These are phyloP conservation scores for Passalora sequoiae DNA, from an alignment of 2,329 filamentous ascomycete genomes.

Conservation along the genomic window DNA sequence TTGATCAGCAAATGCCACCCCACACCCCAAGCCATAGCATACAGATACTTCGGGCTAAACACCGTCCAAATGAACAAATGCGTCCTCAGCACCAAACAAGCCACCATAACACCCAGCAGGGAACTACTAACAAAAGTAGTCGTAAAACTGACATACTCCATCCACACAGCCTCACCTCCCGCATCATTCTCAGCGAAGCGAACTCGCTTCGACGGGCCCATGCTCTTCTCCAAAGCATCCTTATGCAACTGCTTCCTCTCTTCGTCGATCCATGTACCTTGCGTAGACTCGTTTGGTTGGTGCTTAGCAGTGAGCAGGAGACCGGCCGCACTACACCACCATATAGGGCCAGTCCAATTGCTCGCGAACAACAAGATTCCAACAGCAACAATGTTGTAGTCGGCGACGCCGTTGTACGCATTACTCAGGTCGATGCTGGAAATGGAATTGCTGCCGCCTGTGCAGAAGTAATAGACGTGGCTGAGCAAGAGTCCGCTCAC, in stretches of 20 bases:
- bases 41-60: conserved; percentile 94
- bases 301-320: conserved; percentile 34
- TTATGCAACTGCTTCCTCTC: conserved; percentile 28
- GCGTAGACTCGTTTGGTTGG: background rate
- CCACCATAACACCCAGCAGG: conserved; percentile 73
- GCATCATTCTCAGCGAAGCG: background rate
- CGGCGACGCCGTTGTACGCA: conserved; percentile 85
- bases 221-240: conserved; percentile 18
- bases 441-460: conserved; percentile 89
- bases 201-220: conserved; percentile 13
- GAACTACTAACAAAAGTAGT: conserved; percentile 66
- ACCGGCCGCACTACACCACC: conserved; percentile 68
- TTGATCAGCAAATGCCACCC: conserved; percentile 74
- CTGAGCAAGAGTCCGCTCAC: conserved; percentile 71
- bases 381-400: conserved; percentile 75
- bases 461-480: conserved; percentile 79
- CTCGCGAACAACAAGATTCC: conserved; percentile 77
- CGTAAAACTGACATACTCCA: conserved; percentile 54
- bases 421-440: conserved; percentile 92
- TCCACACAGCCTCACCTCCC: conserved; percentile 26
- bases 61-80: conserved; percentile 99
- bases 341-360: conserved; percentile 89
- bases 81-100: conserved; percentile 75
- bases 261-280: conserved; percentile 25
- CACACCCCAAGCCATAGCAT: conserved; percentile 80